These are phyloP conservation scores for Diaporthe sp. DNA, from an alignment of 2,329 filamentous ascomycete species.

Conservation along the genomic window DNA sequence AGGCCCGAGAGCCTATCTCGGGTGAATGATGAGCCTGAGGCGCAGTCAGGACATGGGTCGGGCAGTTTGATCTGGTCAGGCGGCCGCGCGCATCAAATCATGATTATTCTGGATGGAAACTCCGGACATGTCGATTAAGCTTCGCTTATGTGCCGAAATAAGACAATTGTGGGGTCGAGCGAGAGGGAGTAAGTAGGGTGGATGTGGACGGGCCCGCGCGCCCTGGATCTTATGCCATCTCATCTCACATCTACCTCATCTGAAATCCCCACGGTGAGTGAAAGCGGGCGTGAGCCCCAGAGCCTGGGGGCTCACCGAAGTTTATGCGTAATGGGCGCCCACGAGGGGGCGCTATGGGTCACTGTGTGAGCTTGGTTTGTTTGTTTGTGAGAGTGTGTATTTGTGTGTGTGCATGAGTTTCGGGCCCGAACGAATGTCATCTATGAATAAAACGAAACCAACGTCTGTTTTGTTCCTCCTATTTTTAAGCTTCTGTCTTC, in stretches of 20 bases:
- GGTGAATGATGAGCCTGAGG: background rate
- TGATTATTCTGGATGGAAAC: background rate
- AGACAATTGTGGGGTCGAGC: background rate
- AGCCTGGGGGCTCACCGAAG: background rate
- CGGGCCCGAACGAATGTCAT: slow-evolving; percentile 4
- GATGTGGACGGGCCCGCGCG: background rate
- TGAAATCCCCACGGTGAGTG: slow-evolving; percentile 13
- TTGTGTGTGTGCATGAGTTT: background rate
- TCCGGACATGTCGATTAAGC: background rate
- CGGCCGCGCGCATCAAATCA: slow-evolving; percentile 1
- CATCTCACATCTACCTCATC: slow-evolving; percentile 23
- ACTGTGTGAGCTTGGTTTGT: background rate
- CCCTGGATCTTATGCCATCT: slow-evolving; percentile 1
- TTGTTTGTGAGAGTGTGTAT: background rate
- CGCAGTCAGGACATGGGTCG: background rate
- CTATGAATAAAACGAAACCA: slow-evolving; percentile 30
- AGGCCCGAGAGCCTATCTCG: background rate
- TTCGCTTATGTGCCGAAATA: background rate
- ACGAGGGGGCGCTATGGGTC: background rate
- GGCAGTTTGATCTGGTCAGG: background rate
- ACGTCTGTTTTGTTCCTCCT: slow-evolving; percentile 10
- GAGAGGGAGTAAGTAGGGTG: background rate
- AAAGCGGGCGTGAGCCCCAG: background rate
- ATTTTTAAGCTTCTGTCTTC: background rate
- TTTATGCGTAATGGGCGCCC: slow-evolving; percentile 13